phyloP scores from a whole-genome alignment of 208 protist species.

The Naegleria lovaniensis region DNA sequence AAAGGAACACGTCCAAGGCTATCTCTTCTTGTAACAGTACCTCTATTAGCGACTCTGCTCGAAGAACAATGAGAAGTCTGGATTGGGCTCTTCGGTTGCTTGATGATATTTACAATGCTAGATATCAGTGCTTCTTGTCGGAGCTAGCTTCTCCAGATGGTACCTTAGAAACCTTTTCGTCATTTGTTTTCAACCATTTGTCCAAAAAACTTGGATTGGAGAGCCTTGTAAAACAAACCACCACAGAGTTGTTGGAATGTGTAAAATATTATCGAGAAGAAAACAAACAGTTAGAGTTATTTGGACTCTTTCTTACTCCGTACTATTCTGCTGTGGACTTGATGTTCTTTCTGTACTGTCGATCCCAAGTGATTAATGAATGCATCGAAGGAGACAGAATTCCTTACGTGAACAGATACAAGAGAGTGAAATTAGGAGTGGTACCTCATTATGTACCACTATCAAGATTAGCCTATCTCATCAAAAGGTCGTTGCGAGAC shows the following conservation, averaged over 20 bases:
- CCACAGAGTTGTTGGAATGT: not conserved
- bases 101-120: conserved; percentile 14
- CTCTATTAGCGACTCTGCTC: not conserved
- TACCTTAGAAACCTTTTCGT: not conserved
- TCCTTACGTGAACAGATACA: not conserved
- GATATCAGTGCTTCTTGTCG: not conserved
- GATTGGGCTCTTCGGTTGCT: not conserved
- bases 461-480: not conserved
- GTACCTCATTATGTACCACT: not conserved
- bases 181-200: conserved; percentile 16
- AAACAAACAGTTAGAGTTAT: not conserved
- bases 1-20: not conserved
- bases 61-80: not conserved
- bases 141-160: not conserved
- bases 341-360: conserved; percentile 12
- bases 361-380: conserved; percentile 7
- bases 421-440: conserved; percentile 6
- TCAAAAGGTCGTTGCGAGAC: not conserved
- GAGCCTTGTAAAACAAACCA: not conserved
- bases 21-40: not conserved
- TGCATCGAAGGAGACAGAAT: not conserved
- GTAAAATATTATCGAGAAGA: not conserved
- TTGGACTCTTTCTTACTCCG: conserved; percentile 11
- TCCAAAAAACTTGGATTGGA: not conserved
- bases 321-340: not conserved